Conservation (phyloP, 139 green algal species). For the Deuterostichococcus epilithicus region DNA sequence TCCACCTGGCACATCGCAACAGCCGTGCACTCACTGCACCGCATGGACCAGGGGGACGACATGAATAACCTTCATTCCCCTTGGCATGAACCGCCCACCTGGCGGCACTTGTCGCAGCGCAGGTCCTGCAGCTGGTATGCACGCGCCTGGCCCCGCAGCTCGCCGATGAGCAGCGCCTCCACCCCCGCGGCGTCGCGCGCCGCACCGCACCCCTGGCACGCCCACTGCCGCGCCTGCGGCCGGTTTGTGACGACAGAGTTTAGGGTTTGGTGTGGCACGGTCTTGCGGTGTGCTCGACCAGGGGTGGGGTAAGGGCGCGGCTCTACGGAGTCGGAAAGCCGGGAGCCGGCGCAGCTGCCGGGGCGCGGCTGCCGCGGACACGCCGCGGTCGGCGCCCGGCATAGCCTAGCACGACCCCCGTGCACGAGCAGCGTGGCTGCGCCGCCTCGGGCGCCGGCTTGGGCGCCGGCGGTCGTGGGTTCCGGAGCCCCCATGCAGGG, state of each 20-base stretch:
- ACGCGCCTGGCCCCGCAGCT: slow-evolving; percentile 42
- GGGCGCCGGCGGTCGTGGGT: neutral
- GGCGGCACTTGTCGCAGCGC: slow-evolving; percentile 67
- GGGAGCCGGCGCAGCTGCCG: neutral
- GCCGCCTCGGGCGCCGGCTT: too few species aligned
- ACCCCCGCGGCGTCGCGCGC: slow-evolving; percentile 61
- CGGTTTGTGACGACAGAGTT: neutral
- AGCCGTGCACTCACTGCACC: neutral
- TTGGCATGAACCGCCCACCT: slow-evolving; percentile 21
- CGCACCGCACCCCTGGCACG: slow-evolving; percentile 43
- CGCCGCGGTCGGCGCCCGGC: neutral
- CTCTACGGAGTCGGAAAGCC: neutral
- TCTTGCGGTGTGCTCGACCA: neutral
- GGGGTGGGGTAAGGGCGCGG: neutral
- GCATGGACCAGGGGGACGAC: neutral
- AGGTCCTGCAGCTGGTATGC: slow-evolving; percentile 88
- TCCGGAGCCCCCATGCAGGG: neutral
- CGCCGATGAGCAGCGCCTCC: slow-evolving; percentile 57
- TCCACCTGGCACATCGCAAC: neutral
- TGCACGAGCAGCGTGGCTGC: too few species aligned
- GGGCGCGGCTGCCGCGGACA: neutral
- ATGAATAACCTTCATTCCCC: neutral
- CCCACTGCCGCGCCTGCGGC: slow-evolving; percentile 36
- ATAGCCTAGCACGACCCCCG: neutral
- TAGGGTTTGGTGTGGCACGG: too few species aligned